Conservation (phyloP, 2,329 filamentous ascomycete species). For the Cytospora mali region DNA sequence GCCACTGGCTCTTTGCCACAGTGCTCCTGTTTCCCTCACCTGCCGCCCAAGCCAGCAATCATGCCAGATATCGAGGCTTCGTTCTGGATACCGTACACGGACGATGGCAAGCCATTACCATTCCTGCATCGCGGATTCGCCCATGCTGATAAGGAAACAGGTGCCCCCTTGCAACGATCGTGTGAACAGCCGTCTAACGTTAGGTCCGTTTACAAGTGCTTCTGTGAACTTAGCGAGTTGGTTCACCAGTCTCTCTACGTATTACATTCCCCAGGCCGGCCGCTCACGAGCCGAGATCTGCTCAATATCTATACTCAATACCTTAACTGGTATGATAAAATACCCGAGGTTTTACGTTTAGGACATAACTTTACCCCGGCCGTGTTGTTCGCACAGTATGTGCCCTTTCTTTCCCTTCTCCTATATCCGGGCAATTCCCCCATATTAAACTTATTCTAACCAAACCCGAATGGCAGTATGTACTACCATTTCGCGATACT, state of each 20-base stretch:
- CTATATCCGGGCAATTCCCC: too few species aligned
- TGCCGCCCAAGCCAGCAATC: slow-evolving; percentile 62
- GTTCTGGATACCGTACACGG: slow-evolving; percentile 61
- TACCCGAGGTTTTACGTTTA: slow-evolving; percentile 65
- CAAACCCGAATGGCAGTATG: slow-evolving; percentile 51
- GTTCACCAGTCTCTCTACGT: slow-evolving; percentile 72
- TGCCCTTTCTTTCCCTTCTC: slow-evolving; percentile 31
- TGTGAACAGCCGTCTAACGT: slow-evolving; percentile 69
- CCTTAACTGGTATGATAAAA: slow-evolving; percentile 69
- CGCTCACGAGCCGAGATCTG: slow-evolving; percentile 65
- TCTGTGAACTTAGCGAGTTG: slow-evolving; percentile 73
- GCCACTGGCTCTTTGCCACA: slow-evolving; percentile 64
- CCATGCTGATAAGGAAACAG: slow-evolving; percentile 38
- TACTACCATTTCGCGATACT: slow-evolving; percentile 72
- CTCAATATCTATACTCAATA: slow-evolving; percentile 69
- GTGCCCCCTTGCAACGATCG: slow-evolving; percentile 55
- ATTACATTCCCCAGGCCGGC: slow-evolving; percentile 70
- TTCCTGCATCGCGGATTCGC: neutral
- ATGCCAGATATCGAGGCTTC: slow-evolving; percentile 63
- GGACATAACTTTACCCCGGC: slow-evolving; percentile 73
- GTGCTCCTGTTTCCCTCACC: slow-evolving; percentile 57
- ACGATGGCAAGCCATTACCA: slow-evolving; percentile 49
- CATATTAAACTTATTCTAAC: slow-evolving; percentile 22
- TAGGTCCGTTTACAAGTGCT: slow-evolving; percentile 67
- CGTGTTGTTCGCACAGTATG: slow-evolving; percentile 74